Evolutionary conservation across 2,329 filamentous ascomycete genomes (phyloP), one percentile per base, ranked within the genome.

Genomic region (Arthrobotrys conoides): DNA sequence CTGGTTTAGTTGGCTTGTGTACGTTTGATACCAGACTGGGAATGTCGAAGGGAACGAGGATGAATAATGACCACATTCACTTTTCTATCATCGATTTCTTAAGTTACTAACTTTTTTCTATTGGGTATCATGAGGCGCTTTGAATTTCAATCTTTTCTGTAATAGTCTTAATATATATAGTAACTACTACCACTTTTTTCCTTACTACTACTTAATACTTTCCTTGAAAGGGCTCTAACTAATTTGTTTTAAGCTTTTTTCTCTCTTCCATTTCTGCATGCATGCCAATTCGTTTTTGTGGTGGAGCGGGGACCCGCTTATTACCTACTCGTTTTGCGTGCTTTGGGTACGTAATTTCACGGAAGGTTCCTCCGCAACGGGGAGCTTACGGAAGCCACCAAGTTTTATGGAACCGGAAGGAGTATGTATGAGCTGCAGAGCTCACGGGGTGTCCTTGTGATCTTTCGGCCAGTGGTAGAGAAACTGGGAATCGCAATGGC

Each of bases 21-120:
- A 38, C 33, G 36, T 61, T 61, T 61, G 57, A 61, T 61, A 61
- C 57, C 36, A 44, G 57, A 61, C 57, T 61, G 36, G 57, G 36
- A 61, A 61, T 44, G 57, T 61, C 20, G 57, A 24, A 27, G 57
- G 38, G 57, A 61, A 61, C 57, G 33, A 61, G 57, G 57, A 61
- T 27, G 57, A 61, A 61, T 61, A 44, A 61, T 61, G 57, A 61
- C 33, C 57, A 61, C 57, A 61, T 61, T 61, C 57, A 61, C 57
- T 61, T 41, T 59, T 61, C 24, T 59, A 59, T 9, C 33, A 22
- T 61, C 57, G n/a, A 33, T 44, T 61, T 51, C 48, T 18, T 16
- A 20, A 18, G 18, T 20, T 46, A 46, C 44, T 46, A 46, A 44
- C 57, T 18, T 20, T 20, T 46, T 46, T 20, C 14, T 20, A 18